Base-by-base conservation (phyloP, 768 basidiomycete species). In the Holtermannia corniformis region DNA sequence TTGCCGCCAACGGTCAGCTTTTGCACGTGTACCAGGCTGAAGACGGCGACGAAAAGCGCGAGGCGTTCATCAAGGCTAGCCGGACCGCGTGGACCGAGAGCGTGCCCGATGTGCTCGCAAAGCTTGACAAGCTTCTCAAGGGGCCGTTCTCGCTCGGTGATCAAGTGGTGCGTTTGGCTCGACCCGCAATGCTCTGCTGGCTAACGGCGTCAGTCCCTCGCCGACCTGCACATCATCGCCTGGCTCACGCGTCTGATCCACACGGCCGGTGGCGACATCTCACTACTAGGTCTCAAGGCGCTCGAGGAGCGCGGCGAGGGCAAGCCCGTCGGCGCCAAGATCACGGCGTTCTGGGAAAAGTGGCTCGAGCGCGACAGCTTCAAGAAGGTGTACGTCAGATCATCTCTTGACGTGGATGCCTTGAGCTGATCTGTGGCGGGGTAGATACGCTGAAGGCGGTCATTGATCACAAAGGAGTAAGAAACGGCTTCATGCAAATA, bases 211-310 rank as follows among this genome's bases (percentile, higher is more conserved):
- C 47, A 73, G 61, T 87, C 84, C 4, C 73, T 87, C 44, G 85
- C 83, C 13, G 89, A 91, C 66, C 73, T 89, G 51, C 87, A 89
- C 64, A 78, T 89, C 19, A 82, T 80, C 7, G 81, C 80, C 23
- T 92, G 86, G 87, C 65, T 90, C 26, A 73, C 80, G 10, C 78
- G 81, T 23, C 59, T 88, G 3, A 78, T 82, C 20, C 67, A 61
- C 47, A 74, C 87, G 19, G 75, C 78, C 0, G 85, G 83, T 1
- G 86, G 80, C 0, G 68, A 67, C 22, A 66, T 61, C 0, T 69
- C 55, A 24, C 44, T 58, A 10, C 42, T 45, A 2, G 72, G 66
- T 22, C 55, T 72, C 49, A 58, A 61, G 41, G 51, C 56, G 14
- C 51, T 73, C 41, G 63, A 71, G 41, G 79, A 83, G 40, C 77